Base-by-base conservation (phyloP, 257 asterid species). In the Anisodus tanguticus region DNA sequence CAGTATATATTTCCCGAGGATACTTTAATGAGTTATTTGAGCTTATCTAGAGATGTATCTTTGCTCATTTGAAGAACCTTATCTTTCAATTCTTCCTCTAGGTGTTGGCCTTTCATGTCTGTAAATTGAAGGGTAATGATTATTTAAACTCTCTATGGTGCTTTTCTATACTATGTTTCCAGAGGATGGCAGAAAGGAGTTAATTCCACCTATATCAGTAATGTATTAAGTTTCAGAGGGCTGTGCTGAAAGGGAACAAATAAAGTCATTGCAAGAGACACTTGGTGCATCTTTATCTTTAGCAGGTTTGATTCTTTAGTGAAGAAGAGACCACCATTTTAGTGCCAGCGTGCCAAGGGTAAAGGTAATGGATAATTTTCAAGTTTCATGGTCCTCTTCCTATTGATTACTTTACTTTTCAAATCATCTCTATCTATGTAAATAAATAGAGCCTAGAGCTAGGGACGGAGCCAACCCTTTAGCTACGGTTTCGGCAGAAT, bases 241-340 rank as follows among this genome's bases (percentile, higher is more conserved):
- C 39, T 45, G 10, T 45, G 37, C 39, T 43, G 31, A 17, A 71
- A 71, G 13, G 58, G 9, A 43, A 4, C 26, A 43, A 70, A 9
- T 70, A 41, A 70, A 16, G 54, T 6, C 54, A 70, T 16, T n/a
- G 37, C 58, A 71, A 17, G 39, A 71, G 79, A 45, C 39, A 45
- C 39, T 10, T 19, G 80, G 37, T 71, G 57, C 80, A 71, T 71
- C 57, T 43, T 43, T 71, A 17, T 71, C 58, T 43, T 72, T 45
- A n/a, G 17, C 80, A 19, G n/a, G 80, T 9, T 17, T 43, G 2
- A 16, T 68, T 68, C 77, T 22, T 22, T 70, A 43, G 15, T 70
- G 79, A 43, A 70, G 79, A 70, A 45, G 57, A 71, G 79, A 66
- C 16, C 15, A 5, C 79, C 80, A 72, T 72, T 72, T n/a, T 71